These are phyloP conservation scores for Mrakia frigida DNA, from an alignment of 768 basidiomycete genomes.

Conservation along the genomic window DNA sequence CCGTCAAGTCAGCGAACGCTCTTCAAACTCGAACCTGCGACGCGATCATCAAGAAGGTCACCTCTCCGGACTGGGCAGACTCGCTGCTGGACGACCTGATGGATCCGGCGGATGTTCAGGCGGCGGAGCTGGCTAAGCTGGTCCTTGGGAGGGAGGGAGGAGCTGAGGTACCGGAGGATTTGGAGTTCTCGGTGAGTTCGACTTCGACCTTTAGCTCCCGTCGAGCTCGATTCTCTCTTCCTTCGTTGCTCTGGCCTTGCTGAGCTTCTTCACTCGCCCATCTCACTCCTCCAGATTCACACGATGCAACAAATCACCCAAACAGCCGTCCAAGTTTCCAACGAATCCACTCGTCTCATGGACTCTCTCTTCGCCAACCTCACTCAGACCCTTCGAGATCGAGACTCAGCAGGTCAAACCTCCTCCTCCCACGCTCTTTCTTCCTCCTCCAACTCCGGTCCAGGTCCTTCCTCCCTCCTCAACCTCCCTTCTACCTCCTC, in stretches of 20 bases:
- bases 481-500: not conserved
- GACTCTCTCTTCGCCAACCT: conserved; percentile 23
- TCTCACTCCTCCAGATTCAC: conserved; percentile 17
- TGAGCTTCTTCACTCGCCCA: too few relatives aligned
- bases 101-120: conserved; percentile 13
- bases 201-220: conserved; percentile 12
- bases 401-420: not conserved
- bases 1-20: conserved; percentile 31
- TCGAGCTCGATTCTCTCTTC: not conserved
- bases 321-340: conserved; percentile 27
- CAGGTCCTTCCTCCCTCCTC: not conserved
- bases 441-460: not conserved
- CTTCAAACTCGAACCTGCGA: conserved; percentile 30
- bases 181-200: conserved; percentile 25
- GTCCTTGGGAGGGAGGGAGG: not conserved
- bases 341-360: conserved; percentile 23
- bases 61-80: not conserved
- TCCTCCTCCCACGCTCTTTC: not conserved
- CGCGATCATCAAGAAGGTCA: conserved; percentile 12
- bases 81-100: conserved; percentile 11
- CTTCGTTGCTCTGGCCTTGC: not conserved
- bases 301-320: conserved; percentile 30
- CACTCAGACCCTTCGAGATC: conserved; percentile 12
- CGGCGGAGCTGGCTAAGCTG: conserved; percentile 4
- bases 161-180: conserved; percentile 17